phyloP scores from a whole-genome alignment of 805 yeast species.

The Ogataea glucozyma region DNA sequence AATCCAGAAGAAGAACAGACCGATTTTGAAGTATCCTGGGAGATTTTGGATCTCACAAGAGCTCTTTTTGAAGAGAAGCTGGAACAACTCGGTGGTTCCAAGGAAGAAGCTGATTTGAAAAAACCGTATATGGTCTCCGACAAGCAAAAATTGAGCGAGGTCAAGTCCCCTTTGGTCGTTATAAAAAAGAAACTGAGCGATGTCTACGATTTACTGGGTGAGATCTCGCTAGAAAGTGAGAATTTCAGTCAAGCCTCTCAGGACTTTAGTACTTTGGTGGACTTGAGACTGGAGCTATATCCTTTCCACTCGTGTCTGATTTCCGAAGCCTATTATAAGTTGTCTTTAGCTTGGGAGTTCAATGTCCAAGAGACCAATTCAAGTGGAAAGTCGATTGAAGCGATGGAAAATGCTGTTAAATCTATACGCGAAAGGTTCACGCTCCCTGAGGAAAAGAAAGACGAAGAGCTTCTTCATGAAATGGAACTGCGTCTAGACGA shows the following conservation, averaged over 20 bases:
- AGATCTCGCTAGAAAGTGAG: constrained; percentile 86
- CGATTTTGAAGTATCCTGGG: constrained; percentile 90
- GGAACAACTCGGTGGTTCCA: constrained; percentile 24
- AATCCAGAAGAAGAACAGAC: constrained; percentile 49
- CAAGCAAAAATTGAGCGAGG: constrained; percentile 23
- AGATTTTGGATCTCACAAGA: constrained; percentile 75
- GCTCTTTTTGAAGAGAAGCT: constrained; percentile 55
- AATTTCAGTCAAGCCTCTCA: constrained; percentile 75
- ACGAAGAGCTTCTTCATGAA: constrained; percentile 51
- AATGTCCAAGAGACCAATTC: constrained; percentile 56
- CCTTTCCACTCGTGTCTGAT: constrained; percentile 54
- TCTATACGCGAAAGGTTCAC: constrained; percentile 45
- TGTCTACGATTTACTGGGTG: constrained; percentile 79
- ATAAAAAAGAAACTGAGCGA: constrained; percentile 63
- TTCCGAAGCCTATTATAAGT: constrained; percentile 79
- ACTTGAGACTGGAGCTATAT: constrained; percentile 53
- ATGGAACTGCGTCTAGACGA: constrained; percentile 58
- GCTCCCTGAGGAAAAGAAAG: constrained; percentile 41
- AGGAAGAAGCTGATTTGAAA: constrained; percentile 3
- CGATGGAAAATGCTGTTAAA: constrained; percentile 41
- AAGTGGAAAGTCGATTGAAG: constrained; percentile 51
- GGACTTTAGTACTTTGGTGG: constrained; percentile 63
- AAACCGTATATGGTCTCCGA: constrained; percentile 25
- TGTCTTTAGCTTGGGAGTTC: constrained; percentile 78
- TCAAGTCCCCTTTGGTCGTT: constrained; percentile 34